Evolutionary conservation across 148 eudicot species (phyloP).

Genomic region (Pouteria glomerata): DNA sequence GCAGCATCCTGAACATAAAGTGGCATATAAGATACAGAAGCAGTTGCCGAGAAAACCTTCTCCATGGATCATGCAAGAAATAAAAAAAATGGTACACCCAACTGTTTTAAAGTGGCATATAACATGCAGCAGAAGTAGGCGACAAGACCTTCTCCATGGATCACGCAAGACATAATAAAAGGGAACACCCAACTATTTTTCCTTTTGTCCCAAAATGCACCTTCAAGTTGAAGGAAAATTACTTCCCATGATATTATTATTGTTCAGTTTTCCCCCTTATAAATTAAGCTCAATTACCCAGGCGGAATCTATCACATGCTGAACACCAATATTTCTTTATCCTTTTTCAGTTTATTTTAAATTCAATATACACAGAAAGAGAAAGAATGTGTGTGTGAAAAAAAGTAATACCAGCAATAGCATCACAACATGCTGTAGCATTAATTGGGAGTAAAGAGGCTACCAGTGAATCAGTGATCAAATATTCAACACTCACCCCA

Average conservation of each 20-base stretch:
- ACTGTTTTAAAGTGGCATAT: no score
- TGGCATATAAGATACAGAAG: no score
- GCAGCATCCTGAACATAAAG: constrained; percentile 65
- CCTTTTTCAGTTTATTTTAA: no score
- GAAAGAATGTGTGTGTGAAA: no score
- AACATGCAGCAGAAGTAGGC: not conserved
- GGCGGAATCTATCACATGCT: not conserved
- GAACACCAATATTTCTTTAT: not conserved
- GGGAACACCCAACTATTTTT: not conserved
- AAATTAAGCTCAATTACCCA: not conserved
- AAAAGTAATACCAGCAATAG: not conserved
- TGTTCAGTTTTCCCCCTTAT: no score
- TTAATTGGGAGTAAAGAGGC: not conserved
- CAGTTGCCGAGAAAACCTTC: no score
- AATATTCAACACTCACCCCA: no score
- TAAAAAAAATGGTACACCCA: not conserved
- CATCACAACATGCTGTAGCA: not conserved
- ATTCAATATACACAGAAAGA: not conserved
- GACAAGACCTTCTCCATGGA: not conserved
- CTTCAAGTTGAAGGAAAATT: not conserved
- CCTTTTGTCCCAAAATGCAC: not conserved
- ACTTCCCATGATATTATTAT: not conserved
- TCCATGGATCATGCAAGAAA: no score
- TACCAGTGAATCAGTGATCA: no score
- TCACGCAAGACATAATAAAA: not conserved